Base-by-base conservation (phyloP, 2,329 filamentous ascomycete genomes). In the Pyrenochaeta sp. region DNA sequence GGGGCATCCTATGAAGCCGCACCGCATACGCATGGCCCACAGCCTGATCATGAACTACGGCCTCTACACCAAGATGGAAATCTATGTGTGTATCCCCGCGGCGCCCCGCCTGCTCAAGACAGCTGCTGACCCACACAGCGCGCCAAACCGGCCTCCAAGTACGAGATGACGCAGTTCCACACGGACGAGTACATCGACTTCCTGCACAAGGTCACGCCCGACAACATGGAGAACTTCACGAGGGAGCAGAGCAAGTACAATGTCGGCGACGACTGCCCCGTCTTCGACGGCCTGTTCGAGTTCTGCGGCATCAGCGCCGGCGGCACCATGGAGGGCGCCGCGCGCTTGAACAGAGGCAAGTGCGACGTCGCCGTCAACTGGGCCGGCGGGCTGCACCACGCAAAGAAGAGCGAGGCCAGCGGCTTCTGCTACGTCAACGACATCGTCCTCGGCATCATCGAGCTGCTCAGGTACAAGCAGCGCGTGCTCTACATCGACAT, bases 371-470 rank as follows among this genome's bases (percentile, higher is more conserved):
- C 84, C 8, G 73, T 80, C 44, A 80, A 80, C 60, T 80, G 77
- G 94, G 93, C 91, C 10, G 94, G 94, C 23, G 94, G 94, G 8
- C 81, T 99, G 30, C 94, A 99, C 72, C 94, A 99, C 68, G 94
- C 94, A 34, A 96, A 97, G 73, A 94, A 93, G 69, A 84, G 87
- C 46, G 92, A 96, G 74, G 93, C 94, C 1, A 93, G 88, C 17
- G 94, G 94, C 2, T 99, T 99, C 74, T 99, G 94, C 77, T 99
- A 99, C 74, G 91, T 97, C 76, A 99, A 99, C 72, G 93, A 99
- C 74, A 97, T 97, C 63, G 94, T 97, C 48, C 81, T 99, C 32
- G 90, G 89, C 28, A 94, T 96, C 61, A 81, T 97, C 29, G 89
- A 97, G 71, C 83, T 99, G 11, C 79, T 97, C 7, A 86, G 89